Evolutionary conservation across 2,329 filamentous ascomycete genomes (phyloP).

Genomic region (Lachnellula cervina): DNA sequence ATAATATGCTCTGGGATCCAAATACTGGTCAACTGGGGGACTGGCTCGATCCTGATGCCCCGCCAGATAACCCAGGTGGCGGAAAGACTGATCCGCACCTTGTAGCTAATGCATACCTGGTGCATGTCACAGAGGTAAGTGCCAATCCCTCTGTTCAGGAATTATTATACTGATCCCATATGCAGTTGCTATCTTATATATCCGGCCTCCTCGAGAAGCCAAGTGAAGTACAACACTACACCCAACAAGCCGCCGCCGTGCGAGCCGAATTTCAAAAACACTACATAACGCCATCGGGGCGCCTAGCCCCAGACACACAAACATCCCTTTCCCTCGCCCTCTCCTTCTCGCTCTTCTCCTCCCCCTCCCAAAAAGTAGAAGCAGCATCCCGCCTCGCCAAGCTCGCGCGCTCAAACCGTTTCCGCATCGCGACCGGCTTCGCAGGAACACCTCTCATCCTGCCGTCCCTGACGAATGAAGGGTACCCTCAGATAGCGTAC

Average conservation of each 20-base stretch:
- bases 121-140: conserved; percentile 34
- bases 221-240: conserved; percentile 24
- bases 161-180: no score
- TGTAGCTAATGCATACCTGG: conserved; percentile 44
- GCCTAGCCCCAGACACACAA: conserved; percentile 27
- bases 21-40: conserved; percentile 39
- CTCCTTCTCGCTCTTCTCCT: conserved; percentile 20
- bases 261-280: conserved; percentile 25
- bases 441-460: conserved; percentile 27
- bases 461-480: conserved; percentile 10
- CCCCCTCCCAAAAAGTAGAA: neutral
- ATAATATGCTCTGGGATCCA: conserved; percentile 38
- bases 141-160: neutral
- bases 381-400: conserved; percentile 18
- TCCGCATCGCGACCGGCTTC: conserved; percentile 29
- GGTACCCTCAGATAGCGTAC: conserved; percentile 28
- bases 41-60: conserved; percentile 45
- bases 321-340: conserved; percentile 27
- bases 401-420: conserved; percentile 17
- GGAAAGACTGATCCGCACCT: conserved; percentile 38
- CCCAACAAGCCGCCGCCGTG: conserved; percentile 17
- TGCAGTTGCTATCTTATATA: conserved; percentile 33
- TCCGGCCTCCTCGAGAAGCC: conserved; percentile 28
- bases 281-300: conserved; percentile 24
- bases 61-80: conserved; percentile 35